These are phyloP conservation scores for Corchorus capsularis DNA, from an alignment of 345 rosid species.

Conservation along the genomic window DNA sequence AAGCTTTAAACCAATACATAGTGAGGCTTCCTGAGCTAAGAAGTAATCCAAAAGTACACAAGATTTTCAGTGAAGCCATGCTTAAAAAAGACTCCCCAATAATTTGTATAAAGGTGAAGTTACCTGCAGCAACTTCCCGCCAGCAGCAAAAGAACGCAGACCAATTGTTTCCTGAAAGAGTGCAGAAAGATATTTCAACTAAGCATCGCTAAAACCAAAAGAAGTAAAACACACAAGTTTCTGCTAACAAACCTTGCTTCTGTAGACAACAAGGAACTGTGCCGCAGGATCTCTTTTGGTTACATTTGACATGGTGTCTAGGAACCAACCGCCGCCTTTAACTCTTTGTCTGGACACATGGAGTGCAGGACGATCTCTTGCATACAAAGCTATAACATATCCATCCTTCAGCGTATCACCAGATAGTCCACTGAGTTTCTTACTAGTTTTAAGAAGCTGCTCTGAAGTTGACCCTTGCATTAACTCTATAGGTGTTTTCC, in stretches of 20 bases:
- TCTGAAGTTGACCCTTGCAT: conserved; percentile 53
- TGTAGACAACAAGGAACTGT: conserved; percentile 85
- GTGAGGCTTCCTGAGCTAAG: not conserved
- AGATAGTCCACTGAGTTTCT: conserved; percentile 56
- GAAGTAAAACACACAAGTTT: not conserved
- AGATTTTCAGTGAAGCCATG: conserved; percentile 12
- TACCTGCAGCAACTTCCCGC: conserved; percentile 99
- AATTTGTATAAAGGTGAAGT: conserved; percentile 3
- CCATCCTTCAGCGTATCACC: conserved; percentile 84
- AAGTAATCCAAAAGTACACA: not conserved
- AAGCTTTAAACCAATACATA: not conserved
- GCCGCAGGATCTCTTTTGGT: conserved; percentile 98
- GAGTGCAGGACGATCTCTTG: conserved; percentile 68
- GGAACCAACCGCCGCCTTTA: conserved; percentile 98
- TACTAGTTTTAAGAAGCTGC: conserved; percentile 53
- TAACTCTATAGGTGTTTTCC: conserved; percentile 77
- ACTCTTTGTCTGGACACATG: conserved; percentile 93
- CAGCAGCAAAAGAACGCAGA: conserved; percentile 97
- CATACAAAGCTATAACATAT: conserved; percentile 77
- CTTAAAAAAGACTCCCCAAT: not conserved
- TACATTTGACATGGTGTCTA: conserved; percentile 83
- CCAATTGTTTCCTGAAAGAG: conserved; percentile 85
- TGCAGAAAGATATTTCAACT: conserved; percentile 4
- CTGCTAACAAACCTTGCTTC: conserved; percentile 70
- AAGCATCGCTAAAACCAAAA: not conserved